Evolutionary conservation across 345 rosid species (phyloP).

Genomic region (Stellera chamaejasme): DNA sequence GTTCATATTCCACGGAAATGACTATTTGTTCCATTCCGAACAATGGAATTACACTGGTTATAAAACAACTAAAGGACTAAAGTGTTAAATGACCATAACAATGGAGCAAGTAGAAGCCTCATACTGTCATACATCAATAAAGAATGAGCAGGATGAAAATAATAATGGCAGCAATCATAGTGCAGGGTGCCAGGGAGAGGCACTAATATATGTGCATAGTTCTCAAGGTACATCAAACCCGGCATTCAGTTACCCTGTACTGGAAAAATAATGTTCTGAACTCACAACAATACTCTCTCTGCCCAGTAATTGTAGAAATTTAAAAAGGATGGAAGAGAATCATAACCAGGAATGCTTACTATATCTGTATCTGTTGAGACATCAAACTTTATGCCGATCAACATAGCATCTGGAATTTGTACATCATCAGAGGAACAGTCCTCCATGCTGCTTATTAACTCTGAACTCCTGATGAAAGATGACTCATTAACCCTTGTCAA

Average conservation of each 20-base stretch:
- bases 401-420: slow-evolving; percentile 32
- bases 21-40: slow-evolving; percentile 4
- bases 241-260: no score
- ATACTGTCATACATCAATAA: no score
- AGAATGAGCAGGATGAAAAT: no score
- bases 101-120: no score
- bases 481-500: slow-evolving; percentile 13
- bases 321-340: slow-evolving; percentile 6
- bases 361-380: slow-evolving; percentile 35
- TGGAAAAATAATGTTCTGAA: not conserved
- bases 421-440: slow-evolving; percentile 23
- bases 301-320: not conserved
- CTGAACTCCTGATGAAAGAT: slow-evolving; percentile 7
- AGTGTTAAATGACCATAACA: no score
- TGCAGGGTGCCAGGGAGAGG: no score
- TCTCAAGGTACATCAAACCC: no score
- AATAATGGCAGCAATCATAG: no score
- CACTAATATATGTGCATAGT: no score
- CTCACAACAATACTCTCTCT: not conserved
- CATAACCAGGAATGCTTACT: slow-evolving; percentile 17
- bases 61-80: not conserved
- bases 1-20: not conserved
- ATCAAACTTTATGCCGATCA: slow-evolving; percentile 32
- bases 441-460: slow-evolving; percentile 22
- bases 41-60: not conserved